Evolutionary conservation across 352 stramenopile species (phyloP).

Genomic region (Globisporangium mamillatum): DNA sequence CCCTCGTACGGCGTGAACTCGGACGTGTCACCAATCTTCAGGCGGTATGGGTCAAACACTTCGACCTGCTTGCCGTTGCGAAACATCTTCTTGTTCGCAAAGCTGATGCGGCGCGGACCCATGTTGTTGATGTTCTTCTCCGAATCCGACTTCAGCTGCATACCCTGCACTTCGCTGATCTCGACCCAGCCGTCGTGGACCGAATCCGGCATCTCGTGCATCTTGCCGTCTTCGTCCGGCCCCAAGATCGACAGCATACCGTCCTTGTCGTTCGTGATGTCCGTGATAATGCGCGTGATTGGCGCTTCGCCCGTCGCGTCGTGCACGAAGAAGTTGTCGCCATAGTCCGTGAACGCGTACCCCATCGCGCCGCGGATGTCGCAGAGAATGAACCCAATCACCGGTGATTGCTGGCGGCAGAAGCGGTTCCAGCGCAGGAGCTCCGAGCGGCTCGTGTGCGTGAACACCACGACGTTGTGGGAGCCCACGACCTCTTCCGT

Average conservation of each 20-base stretch:
- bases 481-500: slow-evolving; percentile 59
- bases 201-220: slow-evolving; percentile 86
- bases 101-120: slow-evolving; percentile 71
- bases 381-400: slow-evolving; percentile 81
- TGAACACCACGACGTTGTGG: slow-evolving; percentile 90
- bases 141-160: slow-evolving; percentile 57
- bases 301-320: slow-evolving; percentile 79
- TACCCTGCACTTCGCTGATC: slow-evolving; percentile 82
- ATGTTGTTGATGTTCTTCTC: slow-evolving; percentile 74
- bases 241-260: slow-evolving; percentile 72
- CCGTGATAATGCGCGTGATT: slow-evolving; percentile 86
- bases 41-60: slow-evolving; percentile 79
- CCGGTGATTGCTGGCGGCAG: slow-evolving; percentile 72
- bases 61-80: slow-evolving; percentile 84
- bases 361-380: slow-evolving; percentile 76
- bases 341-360: slow-evolving; percentile 83
- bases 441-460: slow-evolving; percentile 65
- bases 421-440: slow-evolving; percentile 89
- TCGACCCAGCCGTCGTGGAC: slow-evolving; percentile 84
- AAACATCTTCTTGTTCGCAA: slow-evolving; percentile 85
- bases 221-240: slow-evolving; percentile 83
- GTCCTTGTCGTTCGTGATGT: slow-evolving; percentile 82
- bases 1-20: slow-evolving; percentile 80
- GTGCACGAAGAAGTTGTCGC: slow-evolving; percentile 70
- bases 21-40: slow-evolving; percentile 82